Base-by-base conservation (phyloP, 768 basidiomycete genomes). In the Pisolithus marmoratus region DNA sequence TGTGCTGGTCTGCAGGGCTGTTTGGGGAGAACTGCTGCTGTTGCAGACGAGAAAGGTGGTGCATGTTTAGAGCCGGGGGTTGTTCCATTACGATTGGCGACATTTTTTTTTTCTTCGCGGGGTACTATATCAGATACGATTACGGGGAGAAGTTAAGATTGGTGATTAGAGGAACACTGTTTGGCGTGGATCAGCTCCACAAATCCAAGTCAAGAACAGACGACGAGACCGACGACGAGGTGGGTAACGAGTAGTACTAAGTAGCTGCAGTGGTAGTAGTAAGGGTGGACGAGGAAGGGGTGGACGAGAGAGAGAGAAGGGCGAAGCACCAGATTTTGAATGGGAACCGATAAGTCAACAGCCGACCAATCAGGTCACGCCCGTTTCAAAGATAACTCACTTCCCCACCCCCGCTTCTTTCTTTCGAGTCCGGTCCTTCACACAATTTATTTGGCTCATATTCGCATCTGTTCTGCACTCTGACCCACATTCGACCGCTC, bases 71-170 rank as follows among this genome's bases (percentile, higher is more conserved):
- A 29, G 75, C 69, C 41, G 79, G 78, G 31, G 77, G 64, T 34
- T 34, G 34, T 63, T 83, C 80, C 58, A 83, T 72, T 56, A 81
- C 74, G 63, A 82, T 76, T 63, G 80, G 75, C 45, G 81, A 74
- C 81, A 81, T 81, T 66, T 65, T 62, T 65, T 63, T 49, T 29
- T 29, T 27, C 9, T 50, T 27, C 9, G 26, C 14, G 41, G 48
- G 52, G 49, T 52, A 58, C 34, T 54, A 65, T 54, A 65, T 63
- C 56, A 64, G 67, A 69, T 68, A 58, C 49, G 65, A 69, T 67
- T 66, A 66, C 58, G 61, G 38, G 41, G 50, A 34, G 34, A 46
- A 55, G 11, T 57, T 50, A 63, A 38, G 54, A 47, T 58, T 65
- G 67, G 11, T 44, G 24, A 37, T 46, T 55, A 24, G 48, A 47